Conservation (phyloP, 2,329 filamentous ascomycete genomes). For the Ceratocystis ficicola region DNA sequence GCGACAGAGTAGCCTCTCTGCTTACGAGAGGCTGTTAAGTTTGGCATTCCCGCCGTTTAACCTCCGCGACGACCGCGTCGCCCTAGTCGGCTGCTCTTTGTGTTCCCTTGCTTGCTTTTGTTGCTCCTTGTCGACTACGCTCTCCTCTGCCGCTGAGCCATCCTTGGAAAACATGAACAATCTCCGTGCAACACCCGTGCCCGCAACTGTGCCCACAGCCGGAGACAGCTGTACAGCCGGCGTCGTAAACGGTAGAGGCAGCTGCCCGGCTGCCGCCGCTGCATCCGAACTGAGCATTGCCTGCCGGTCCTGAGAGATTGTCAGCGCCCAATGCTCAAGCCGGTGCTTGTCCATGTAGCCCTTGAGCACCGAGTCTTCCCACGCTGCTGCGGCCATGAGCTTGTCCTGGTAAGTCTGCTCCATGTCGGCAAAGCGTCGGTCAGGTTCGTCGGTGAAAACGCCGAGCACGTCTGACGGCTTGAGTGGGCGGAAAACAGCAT, state of each 20-base stretch:
- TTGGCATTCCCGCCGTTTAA: constrained; percentile 20
- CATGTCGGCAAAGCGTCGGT: constrained; percentile 46
- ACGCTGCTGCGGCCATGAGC: constrained; percentile 57
- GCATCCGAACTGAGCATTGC: constrained; percentile 28
- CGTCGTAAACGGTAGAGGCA: constrained; percentile 7
- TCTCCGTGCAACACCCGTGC: constrained; percentile 4
- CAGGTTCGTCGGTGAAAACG: constrained; percentile 49
- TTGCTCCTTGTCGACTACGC: background rate
- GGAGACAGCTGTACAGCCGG: background rate
- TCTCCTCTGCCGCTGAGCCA: background rate
- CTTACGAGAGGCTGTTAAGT: constrained; percentile 15
- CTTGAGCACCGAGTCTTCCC: constrained; percentile 56
- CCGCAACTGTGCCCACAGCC: background rate
- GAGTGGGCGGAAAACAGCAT: constrained; percentile 36
- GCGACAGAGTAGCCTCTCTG: background rate
- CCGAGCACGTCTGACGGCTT: constrained; percentile 44
- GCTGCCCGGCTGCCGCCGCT: constrained; percentile 25
- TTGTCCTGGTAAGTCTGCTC: constrained; percentile 53
- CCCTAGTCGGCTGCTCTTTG: background rate
- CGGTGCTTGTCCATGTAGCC: constrained; percentile 54
- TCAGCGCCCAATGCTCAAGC: constrained; percentile 54
- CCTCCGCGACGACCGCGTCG: constrained; percentile 19
- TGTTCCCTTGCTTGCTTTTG: background rate
- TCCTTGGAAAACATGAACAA: constrained; percentile 6
- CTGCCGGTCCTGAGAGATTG: constrained; percentile 32